Base-by-base conservation (phyloP, 805 yeast species). In the Lipomyces starkeyi region DNA sequence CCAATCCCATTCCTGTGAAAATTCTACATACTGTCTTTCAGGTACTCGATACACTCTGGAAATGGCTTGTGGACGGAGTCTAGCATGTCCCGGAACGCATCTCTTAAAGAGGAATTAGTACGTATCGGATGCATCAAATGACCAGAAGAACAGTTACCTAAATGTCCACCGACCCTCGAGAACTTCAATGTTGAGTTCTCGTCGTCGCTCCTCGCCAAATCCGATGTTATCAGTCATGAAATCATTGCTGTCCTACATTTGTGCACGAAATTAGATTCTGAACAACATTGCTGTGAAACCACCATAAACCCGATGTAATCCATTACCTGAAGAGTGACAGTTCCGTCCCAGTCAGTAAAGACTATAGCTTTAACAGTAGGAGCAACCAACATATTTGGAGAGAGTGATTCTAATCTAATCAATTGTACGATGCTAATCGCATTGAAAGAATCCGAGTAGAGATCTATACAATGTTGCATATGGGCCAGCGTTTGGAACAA, bases 321-420 rank as follows among this genome's bases (percentile, higher is more conserved):
- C 40, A 1, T 13, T 37, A 77, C 79, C 78, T 94, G 97, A 68
- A 91, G 81, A 13, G 99, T 95, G 71, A 95, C 95, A 1, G 99
- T 95, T 35, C 99, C 99, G 78, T 95, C 99, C 87, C 96, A 95
- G 79, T 95, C 99, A 56, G 98, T 91, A 83, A 95, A 95, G 56
- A 95, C 90, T 75, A 95, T 92, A 59, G 97, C 94, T 71, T 85
- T 84, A 72, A 81, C 60, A 9, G 60, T 27, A 17, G 71, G 69
- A 52, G 55, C 52, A 32, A 66, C 65, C 52, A 66, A 40, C 71
- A 68, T 68, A n/a, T 35, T 43, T 43, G 22, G 3, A 17, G 49
- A 13, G 9, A 43, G 49, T 43, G 13, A n/a, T 43, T 43, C 22
- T 17, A 37, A 5, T 43, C 14, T 43, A 43, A 17, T 43, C 49